These are phyloP conservation scores for Onygenales sp. DNA, from an alignment of 2,329 filamentous ascomycete species.

Conservation along the genomic window DNA sequence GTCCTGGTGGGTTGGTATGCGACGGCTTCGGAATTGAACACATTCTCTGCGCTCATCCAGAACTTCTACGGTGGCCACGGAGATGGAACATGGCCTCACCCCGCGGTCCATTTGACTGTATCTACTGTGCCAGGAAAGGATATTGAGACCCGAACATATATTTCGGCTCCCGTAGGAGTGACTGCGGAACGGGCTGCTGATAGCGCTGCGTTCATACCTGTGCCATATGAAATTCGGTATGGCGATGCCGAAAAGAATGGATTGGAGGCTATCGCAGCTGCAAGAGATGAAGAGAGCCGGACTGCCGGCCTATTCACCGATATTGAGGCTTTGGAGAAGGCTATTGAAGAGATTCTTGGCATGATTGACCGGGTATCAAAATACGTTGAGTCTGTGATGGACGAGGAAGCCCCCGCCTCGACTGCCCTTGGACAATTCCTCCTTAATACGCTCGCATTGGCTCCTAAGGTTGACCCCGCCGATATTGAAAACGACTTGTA, in stretches of 20 bases:
- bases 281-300: conserved; percentile 69
- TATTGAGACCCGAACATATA: conserved; percentile 87
- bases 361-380: conserved; percentile 85
- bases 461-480: conserved; percentile 83
- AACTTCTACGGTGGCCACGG: conserved; percentile 98
- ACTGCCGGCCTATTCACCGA: conserved; percentile 69
- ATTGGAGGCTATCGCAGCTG: conserved; percentile 73
- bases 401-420: conserved; percentile 76
- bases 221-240: conserved; percentile 89
- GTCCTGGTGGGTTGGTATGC: conserved; percentile 97
- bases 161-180: conserved; percentile 88
- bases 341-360: conserved; percentile 76
- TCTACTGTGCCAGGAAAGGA: conserved; percentile 80
- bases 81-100: conserved; percentile 93
- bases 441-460: conserved; percentile 83
- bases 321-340: conserved; percentile 78
- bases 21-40: conserved; percentile 92
- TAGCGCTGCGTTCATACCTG: conserved; percentile 94
- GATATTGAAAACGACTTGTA: conserved; percentile 94
- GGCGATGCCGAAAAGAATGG: conserved; percentile 67
- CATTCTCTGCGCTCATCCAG: conserved; percentile 95
- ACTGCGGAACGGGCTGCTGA: conserved; percentile 91
- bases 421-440: conserved; percentile 90
- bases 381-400: conserved; percentile 87
- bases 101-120: conserved; percentile 94